phyloP scores from a whole-genome alignment of 1,139 yeast species.

The Arxiozyma slooffiae region DNA sequence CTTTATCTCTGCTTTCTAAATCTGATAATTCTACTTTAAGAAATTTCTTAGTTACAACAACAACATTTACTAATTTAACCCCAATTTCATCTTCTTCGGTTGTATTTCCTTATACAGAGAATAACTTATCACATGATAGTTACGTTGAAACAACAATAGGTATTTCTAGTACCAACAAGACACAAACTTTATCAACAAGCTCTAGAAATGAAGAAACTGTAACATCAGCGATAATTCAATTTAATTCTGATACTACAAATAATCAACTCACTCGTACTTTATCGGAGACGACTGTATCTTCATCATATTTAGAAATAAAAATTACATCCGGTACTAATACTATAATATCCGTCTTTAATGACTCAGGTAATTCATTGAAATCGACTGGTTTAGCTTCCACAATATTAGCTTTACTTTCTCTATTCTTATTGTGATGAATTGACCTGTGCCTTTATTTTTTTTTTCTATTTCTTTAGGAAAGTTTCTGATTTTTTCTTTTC shows the following conservation, averaged over 20 bases:
- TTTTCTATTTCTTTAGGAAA: not conserved
- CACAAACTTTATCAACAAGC: not conserved
- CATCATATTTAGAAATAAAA: not conserved
- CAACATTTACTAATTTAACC: not conserved
- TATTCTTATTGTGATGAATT: not conserved
- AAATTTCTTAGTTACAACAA: not conserved
- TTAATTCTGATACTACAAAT: not conserved
- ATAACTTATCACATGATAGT: not conserved
- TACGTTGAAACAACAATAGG: not conserved
- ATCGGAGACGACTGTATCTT: not conserved
- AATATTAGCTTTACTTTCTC: not conserved
- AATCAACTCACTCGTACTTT: not conserved
- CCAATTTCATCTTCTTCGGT: not conserved
- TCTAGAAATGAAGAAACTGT: not conserved
- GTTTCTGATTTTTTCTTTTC: not conserved
- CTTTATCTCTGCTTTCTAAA: not conserved
- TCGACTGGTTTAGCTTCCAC: not conserved
- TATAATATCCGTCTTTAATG: not conserved
- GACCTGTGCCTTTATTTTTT: not conserved
- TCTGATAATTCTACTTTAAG: not conserved
- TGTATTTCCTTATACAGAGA: not conserved
- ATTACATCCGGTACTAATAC: not conserved
- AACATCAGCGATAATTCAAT: not conserved
- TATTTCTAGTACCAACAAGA: not conserved
- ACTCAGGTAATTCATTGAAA: constrained; percentile 1